Base-by-base conservation (phyloP, 768 basidiomycete species). In the Brasilioporus rufonigricans region DNA sequence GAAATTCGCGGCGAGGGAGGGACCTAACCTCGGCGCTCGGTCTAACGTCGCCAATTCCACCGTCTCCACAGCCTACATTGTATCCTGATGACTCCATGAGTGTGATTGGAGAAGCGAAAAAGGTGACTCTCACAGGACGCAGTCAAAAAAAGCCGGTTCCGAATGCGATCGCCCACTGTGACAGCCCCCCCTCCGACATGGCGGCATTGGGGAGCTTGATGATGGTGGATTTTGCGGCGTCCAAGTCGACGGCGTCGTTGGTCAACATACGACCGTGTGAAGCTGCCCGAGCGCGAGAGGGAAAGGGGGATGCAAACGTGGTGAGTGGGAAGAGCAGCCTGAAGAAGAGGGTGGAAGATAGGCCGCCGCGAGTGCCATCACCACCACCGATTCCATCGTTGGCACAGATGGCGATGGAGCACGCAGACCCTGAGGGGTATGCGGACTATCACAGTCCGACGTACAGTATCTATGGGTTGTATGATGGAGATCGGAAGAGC, bases 401-500 rank as follows among this genome's bases (percentile, higher is more conserved):
- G 49, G 75, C 87, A 10, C 90, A 91, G 70, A 67, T 91, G 88
- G 89, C 80, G 46, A 66, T 91, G 64, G 78, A 81, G 43, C 85
- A 87, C 56, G 69, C 73, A 2, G 81, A 87, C 53, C 79, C 81
- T 5, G 80, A 84, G 50, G 83, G 77, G 4, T 87, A 80, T 68
- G 80, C 75, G 7, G 81, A 81, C 45, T 91, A 91, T 57, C 77
- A 83, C 57, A 89, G 89, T 62, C 88, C 90, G 18, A 91, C 90
- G 6, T 91, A 91, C 61, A 92, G 89, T 66, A 81, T 92, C 52
- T 91, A 87, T 64, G 86, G 86, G 38, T 60, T 90, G 59, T 91
- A 91, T 63, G 85, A 82, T 49, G 76, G 71, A 26, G 84, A 84
- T 41, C 72, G 82, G 60, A 87, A 81, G 72, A 84, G 83, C 48